A percentile compares a stretch with the other conserved stretches of the same genome.
phyloP scores from a whole-genome alignment of 148 eudicot species.

The Euryodendron excelsum region DNA sequence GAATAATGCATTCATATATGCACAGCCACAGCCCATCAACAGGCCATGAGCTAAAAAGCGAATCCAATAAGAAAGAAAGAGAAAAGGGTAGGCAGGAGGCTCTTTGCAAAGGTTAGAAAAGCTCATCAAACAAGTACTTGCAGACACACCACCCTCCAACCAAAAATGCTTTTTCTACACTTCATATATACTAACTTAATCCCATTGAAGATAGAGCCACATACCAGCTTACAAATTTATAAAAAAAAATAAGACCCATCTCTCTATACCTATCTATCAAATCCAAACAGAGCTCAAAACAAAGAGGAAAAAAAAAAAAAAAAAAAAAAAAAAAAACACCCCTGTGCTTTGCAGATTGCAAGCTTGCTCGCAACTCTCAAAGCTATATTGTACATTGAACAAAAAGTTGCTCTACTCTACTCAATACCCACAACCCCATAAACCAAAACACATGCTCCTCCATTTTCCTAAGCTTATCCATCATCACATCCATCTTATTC shows the following conservation, averaged over 20 bases:
- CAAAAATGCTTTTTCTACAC: constrained; percentile 22
- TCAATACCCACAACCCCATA: constrained; percentile 20
- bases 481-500: background rate
- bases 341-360: constrained; percentile 29
- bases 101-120: constrained; percentile 7
- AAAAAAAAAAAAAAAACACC: background rate
- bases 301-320: background rate
- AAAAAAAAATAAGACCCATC: constrained; percentile 13
- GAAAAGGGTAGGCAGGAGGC: background rate
- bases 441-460: constrained; percentile 19
- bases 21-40: constrained; percentile 25
- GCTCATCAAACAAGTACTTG: constrained; percentile 18
- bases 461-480: background rate
- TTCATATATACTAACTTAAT: background rate
- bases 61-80: constrained; percentile 18
- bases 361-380: constrained; percentile 28
- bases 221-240: background rate
- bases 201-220: constrained; percentile 20
- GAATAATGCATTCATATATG: background rate
- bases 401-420: too few species aligned
- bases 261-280: background rate
- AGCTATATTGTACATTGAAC: background rate
- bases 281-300: constrained; percentile 15
- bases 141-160: constrained; percentile 15
- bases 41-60: constrained; percentile 34